Evolutionary conservation across 1,284 basidiomycete genomes (phyloP), one percentile per base, ranked within the genome.

Genomic region (Apiotrichum montevideense): DNA sequence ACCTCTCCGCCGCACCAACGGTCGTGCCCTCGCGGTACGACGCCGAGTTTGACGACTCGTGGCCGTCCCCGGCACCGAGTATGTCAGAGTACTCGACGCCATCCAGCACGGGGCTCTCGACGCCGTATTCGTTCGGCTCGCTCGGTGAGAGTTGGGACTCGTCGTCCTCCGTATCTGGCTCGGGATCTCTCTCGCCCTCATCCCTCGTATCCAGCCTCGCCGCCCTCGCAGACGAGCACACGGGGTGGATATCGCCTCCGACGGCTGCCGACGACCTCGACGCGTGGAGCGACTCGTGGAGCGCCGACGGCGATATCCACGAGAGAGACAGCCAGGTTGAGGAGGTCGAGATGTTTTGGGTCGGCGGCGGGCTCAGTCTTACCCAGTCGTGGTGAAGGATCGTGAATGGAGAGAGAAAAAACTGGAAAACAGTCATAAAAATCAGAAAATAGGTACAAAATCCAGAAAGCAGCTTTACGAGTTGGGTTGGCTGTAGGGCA

Each of bases 211-310:
- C 46, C 51, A 1, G 44, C 49, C 21, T 52, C 44, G 11, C 50
- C 42, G 14, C 44, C 45, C 8, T 51, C 44, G 9, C 37, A 32
- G n/a, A 47, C 33, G 15, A 32, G 42, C 3, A 21, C 41, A 40
- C 39, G 47, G 51, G 55, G 39, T 70, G 66, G 67, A 59, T 59
- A 11, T 56, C 67, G 39, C 48, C 59, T 35, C 64, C 65, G 4
- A 63, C 61, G 9, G 66, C 63, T 4, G 63, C 58, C 1, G 69
- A 71, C 32, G 69, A 69, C 34, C 57, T 71, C 34, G 66, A 68
- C 39, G 59, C 64, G n/a, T 57, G 52, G 55, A 49, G 57, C 43
- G 52, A 53, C 52, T 21, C 37, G 1, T 37, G 44, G n/a, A 14
- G 8, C 44, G 45, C 13, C 14, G 15, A 43, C 51, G 49, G 32